Evolutionary conservation across 345 rosid genomes (phyloP).

Genomic region (Linum lewisii): DNA sequence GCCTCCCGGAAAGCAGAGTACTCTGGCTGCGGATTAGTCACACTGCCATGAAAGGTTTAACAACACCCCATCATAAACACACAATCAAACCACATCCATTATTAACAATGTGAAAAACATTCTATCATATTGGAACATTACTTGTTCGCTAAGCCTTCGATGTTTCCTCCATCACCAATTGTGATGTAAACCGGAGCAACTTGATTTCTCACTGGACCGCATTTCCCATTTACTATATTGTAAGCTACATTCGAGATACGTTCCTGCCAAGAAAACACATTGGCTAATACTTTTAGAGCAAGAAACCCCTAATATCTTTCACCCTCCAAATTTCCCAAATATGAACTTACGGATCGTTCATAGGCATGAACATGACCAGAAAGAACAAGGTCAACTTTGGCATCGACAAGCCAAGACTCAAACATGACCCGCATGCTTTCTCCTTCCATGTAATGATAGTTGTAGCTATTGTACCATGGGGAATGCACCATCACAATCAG

Average conservation of each 20-base stretch:
- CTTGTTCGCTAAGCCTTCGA: slow-evolving; percentile 30
- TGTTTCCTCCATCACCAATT: slow-evolving; percentile 35
- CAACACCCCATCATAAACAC: background rate
- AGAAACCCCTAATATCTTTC: too few relatives aligned
- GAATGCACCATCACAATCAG: slow-evolving; percentile 27
- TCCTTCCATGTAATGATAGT: too few relatives aligned
- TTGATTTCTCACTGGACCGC: slow-evolving; percentile 17
- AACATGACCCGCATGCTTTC: slow-evolving; percentile 29
- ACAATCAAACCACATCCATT: background rate
- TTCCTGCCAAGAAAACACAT: slow-evolving; percentile 3
- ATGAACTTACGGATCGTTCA: slow-evolving; percentile 23
- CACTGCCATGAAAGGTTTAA: slow-evolving; percentile 14
- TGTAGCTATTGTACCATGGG: slow-evolving; percentile 32
- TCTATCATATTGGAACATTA: background rate
- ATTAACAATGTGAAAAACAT: background rate
- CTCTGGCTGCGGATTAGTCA: slow-evolving; percentile 24
- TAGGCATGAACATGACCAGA: slow-evolving; percentile 36
- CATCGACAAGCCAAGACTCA: slow-evolving; percentile 26
- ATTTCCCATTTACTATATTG: slow-evolving; percentile 23
- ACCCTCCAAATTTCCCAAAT: too few relatives aligned
- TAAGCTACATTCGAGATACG: slow-evolving; percentile 24
- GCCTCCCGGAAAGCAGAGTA: slow-evolving; percentile 31
- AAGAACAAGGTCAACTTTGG: slow-evolving; percentile 31
- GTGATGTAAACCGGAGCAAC: slow-evolving; percentile 29
- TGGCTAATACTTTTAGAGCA: too few relatives aligned